Evolutionary conservation across 208 protist genomes (phyloP).

Genomic region (Naegleria fowleri): DNA sequence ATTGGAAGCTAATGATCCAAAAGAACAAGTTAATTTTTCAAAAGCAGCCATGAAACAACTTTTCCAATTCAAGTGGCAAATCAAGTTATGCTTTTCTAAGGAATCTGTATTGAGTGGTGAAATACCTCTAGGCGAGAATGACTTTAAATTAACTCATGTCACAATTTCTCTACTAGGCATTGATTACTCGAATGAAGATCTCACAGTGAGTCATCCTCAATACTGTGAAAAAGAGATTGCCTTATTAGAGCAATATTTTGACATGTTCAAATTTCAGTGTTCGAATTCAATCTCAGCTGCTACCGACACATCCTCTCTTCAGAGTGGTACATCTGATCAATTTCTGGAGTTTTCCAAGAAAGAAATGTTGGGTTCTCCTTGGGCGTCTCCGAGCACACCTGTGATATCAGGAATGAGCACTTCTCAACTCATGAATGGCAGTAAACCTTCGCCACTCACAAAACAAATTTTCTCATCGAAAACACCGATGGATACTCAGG

Average conservation of each 20-base stretch:
- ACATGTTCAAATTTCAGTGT: neutral
- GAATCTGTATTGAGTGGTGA: neutral
- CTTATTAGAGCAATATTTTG: neutral
- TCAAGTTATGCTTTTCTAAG: neutral
- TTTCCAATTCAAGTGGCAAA: slow-evolving; percentile 13
- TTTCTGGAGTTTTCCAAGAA: neutral
- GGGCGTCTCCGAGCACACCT: neutral
- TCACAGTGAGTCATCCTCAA: neutral
- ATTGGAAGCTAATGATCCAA: neutral
- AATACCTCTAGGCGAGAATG: neutral
- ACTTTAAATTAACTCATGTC: neutral
- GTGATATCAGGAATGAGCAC: neutral
- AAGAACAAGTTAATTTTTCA: neutral
- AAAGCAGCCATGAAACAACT: slow-evolving; percentile 1
- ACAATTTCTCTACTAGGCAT: neutral
- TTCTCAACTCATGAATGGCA: neutral
- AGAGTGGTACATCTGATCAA: neutral
- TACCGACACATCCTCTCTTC: neutral
- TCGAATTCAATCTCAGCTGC: too few relatives aligned
- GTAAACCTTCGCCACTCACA: neutral
- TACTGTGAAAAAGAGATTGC: neutral
- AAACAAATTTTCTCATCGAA: neutral
- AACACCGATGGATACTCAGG: neutral
- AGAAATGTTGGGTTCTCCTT: neutral
- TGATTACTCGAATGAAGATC: neutral